A percentile compares a stretch with the other conserved stretches of the same genome.
Conservation (phyloP, 345 rosid genomes). For the Eucalyptus pauciflora region DNA sequence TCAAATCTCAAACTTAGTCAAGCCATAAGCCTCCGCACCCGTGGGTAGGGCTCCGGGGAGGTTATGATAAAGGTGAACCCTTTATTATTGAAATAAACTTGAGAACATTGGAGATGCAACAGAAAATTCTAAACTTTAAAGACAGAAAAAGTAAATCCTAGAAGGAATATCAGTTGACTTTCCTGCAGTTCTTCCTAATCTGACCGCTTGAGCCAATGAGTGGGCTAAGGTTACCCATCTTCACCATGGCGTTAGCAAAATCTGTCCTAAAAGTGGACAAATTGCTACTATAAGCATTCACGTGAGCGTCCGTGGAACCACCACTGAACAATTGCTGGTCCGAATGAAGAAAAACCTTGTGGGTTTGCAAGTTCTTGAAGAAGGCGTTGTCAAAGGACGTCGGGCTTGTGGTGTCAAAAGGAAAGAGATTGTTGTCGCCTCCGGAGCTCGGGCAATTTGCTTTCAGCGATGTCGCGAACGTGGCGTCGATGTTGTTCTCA, state of each 20-base stretch:
- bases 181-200: constrained; percentile 34
- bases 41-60: rapidly evolving
- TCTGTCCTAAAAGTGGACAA: constrained; percentile 13
- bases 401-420: constrained; percentile 29
- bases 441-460: constrained; percentile 25
- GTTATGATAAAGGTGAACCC: background rate
- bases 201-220: constrained; percentile 32
- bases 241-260: constrained; percentile 39
- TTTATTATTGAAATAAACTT: background rate
- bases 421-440: constrained; percentile 20
- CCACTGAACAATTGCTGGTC: constrained; percentile 49
- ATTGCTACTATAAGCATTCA: constrained; percentile 24
- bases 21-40: too few species aligned
- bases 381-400: constrained; percentile 46
- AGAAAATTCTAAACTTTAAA: background rate
- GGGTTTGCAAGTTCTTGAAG: constrained; percentile 28
- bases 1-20: too few species aligned
- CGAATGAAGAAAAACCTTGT: constrained; percentile 47
- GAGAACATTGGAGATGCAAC: background rate
- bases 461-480: constrained; percentile 11
- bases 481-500: constrained; percentile 24
- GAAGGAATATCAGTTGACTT: constrained; percentile 5
- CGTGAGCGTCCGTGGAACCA: constrained; percentile 31
- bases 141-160: background rate
- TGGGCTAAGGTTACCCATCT: constrained; percentile 34